A percentile compares a stretch with the other conserved stretches of the same genome.
phyloP scores from a whole-genome alignment of 2,329 filamentous ascomycete genomes.

The Colletotrichum lini region DNA sequence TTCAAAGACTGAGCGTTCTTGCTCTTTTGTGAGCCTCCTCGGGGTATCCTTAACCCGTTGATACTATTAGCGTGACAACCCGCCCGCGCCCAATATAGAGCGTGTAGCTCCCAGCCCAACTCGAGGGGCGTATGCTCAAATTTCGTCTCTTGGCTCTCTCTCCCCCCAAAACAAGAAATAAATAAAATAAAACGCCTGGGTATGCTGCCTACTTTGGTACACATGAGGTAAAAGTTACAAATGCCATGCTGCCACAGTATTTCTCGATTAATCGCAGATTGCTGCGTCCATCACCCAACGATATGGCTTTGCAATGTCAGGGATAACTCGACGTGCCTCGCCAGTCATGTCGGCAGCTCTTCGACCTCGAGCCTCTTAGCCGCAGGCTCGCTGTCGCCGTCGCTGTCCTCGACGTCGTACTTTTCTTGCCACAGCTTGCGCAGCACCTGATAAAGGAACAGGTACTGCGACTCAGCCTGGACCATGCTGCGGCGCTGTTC shows the following conservation, averaged over 20 bases:
- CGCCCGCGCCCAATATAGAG: not conserved
- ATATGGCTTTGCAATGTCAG: not conserved
- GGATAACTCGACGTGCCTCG: not conserved
- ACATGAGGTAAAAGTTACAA: conserved; percentile 25
- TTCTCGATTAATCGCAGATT: conserved; percentile 21
- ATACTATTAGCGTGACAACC: not conserved
- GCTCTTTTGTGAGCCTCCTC: not conserved
- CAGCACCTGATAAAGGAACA: conserved; percentile 91
- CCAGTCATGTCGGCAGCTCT: conserved; percentile 58
- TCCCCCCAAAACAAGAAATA: not conserved
- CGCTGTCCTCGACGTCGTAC: conserved; percentile 61
- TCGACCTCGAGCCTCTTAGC: conserved; percentile 68
- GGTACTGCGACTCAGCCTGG: conserved; percentile 86
- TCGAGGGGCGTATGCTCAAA: not conserved
- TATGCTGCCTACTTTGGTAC: conserved; percentile 28
- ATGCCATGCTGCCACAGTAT: conserved; percentile 20
- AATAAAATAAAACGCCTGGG: conserved; percentile 31
- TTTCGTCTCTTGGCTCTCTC: not conserved
- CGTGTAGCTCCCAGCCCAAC: not conserved
- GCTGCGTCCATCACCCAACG: not conserved
- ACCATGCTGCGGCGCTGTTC: conserved; percentile 97
- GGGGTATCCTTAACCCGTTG: not conserved
- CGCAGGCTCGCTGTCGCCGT: conserved; percentile 60
- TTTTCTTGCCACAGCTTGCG: conserved; percentile 80
- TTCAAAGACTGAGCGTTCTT: not conserved